Base-by-base conservation (phyloP, 371 early-diverging fungal genomes). In the Mucor racemosus region DNA sequence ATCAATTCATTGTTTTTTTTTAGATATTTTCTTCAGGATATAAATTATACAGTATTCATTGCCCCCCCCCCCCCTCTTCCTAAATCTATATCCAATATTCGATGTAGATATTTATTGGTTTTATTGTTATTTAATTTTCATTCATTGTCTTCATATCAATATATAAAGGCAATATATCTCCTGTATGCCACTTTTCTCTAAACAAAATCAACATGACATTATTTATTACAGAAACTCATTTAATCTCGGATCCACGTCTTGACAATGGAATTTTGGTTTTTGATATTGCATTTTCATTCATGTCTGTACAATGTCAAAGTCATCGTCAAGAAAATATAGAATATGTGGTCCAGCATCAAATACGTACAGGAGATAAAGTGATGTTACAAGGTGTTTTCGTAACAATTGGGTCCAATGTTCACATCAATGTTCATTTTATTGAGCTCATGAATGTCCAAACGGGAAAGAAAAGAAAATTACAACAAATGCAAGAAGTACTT, bases 181-280 rank as follows among this genome's bases (percentile, higher is more conserved):
- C 26, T 26, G 26, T 26, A 26, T 26, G 26, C 26, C 26, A 26
- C 26, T 26, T 26, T 26, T 26, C 26, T 26, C 26, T 26, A 26
- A 26, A 26, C 26, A 19, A 19, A n/a, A 17, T n/a, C 13, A n/a
- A n/a, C 35, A 72, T 72, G 72, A 72, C 72, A 9, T 42, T 72
- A 2, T 44, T 72, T 11, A 39, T 68, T 9, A 60, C 64, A 0
- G 65, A 62, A 40, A 72, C 72, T 0, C 62, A 72, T 26, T 62
- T 72, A 19, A 72, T 65, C 6, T 35, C 62, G 7, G 59, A 72
- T 55, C 72, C 68, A 36, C 9, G 35, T 4, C 59, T 61, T 15
- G 7, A 46, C 15, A 2, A 50, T 34, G 65, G 62, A 35, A 38
- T 15, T 15, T 40, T 55, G 11, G 41, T 39, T 4, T 72, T 72